A percentile compares a stretch with the other conserved stretches of the same genome.
Conservation (phyloP, 2,329 filamentous ascomycete species). For the Xenoacremonium recifei region DNA sequence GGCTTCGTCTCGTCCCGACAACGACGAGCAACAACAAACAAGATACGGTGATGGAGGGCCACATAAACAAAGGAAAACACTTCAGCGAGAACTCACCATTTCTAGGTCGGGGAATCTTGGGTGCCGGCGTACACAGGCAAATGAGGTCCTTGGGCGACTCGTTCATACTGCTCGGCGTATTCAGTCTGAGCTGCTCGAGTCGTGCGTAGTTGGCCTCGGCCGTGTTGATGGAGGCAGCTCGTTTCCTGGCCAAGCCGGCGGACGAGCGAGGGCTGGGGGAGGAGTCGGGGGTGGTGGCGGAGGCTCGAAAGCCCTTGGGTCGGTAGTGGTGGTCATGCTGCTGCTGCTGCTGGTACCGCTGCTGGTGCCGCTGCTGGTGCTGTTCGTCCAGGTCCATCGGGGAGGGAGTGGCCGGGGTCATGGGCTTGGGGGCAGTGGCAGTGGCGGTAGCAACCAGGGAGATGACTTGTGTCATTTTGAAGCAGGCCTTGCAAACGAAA, state of each 20-base stretch:
- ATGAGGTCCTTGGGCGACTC: constrained; percentile 43
- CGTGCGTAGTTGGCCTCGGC: constrained; percentile 40
- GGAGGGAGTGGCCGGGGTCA: constrained; percentile 22
- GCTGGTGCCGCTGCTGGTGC: constrained; percentile 2
- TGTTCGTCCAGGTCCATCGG: constrained; percentile 22
- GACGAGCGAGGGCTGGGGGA: constrained; percentile 24
- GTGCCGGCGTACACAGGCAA: constrained; percentile 55
- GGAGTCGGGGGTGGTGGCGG: constrained; percentile 21
- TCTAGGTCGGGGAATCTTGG: constrained; percentile 57
- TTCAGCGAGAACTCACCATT: constrained; percentile 53
- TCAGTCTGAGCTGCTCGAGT: constrained; percentile 28
- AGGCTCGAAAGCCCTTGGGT: constrained; percentile 15
- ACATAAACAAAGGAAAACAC: constrained; percentile 14
- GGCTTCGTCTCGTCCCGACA: too few relatives aligned
- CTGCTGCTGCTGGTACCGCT: not conserved
- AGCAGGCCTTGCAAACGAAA: constrained; percentile 18
- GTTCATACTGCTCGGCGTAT: constrained; percentile 26
- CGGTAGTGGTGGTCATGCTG: not conserved
- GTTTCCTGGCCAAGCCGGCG: constrained; percentile 35
- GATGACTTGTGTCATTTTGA: constrained; percentile 29
- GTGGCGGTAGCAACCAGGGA: constrained; percentile 26
- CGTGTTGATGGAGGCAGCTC: constrained; percentile 45
- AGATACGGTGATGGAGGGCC: not conserved
- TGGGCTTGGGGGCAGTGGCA: constrained; percentile 22
- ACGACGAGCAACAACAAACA: too few relatives aligned